A percentile compares a stretch with the other conserved stretches of the same genome.
These are phyloP conservation scores for Sequoia sempervirens DNA, from an alignment of 75 land plant species.

Conservation along the genomic window DNA sequence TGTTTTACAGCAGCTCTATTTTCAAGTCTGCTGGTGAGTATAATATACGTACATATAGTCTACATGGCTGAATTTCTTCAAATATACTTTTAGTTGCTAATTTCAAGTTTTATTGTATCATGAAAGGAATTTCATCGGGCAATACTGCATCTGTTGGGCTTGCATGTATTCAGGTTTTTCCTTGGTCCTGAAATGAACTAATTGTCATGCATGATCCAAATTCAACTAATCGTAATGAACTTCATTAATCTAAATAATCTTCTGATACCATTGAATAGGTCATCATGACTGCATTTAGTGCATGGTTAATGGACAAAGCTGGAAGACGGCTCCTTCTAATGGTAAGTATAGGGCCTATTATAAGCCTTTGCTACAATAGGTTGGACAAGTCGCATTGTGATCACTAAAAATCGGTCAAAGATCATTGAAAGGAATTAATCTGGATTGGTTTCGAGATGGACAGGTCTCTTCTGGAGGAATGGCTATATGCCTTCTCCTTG, in stretches of 20 bases:
- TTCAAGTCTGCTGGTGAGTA: slow-evolving; percentile 80
- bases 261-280: slow-evolving; percentile 35
- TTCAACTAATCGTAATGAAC: neutral
- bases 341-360: slow-evolving; percentile 24
- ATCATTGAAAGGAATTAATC: too few species aligned
- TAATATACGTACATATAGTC: too few species aligned
- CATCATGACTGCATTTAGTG: slow-evolving; percentile 61
- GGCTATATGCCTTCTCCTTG: slow-evolving; percentile 62
- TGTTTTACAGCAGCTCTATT: slow-evolving; percentile 79
- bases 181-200: neutral
- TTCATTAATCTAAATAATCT: neutral
- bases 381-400: too few species aligned
- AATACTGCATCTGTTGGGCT: slow-evolving; percentile 50
- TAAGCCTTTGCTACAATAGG: too few species aligned
- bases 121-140: slow-evolving; percentile 9
- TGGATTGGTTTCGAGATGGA: neutral
- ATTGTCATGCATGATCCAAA: neutral
- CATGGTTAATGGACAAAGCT: slow-evolving; percentile 67
- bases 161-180: slow-evolving; percentile 66
- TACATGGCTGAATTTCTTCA: neutral
- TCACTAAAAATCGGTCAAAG: too few species aligned
- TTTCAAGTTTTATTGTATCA: neutral
- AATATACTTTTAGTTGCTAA: neutral
- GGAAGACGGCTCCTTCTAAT: slow-evolving; percentile 73
- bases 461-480: slow-evolving; percentile 71